Evolutionary conservation across 352 stramenopile species (phyloP), one percentile per base, ranked within the genome.

Genomic region (Pythium periplocum): DNA sequence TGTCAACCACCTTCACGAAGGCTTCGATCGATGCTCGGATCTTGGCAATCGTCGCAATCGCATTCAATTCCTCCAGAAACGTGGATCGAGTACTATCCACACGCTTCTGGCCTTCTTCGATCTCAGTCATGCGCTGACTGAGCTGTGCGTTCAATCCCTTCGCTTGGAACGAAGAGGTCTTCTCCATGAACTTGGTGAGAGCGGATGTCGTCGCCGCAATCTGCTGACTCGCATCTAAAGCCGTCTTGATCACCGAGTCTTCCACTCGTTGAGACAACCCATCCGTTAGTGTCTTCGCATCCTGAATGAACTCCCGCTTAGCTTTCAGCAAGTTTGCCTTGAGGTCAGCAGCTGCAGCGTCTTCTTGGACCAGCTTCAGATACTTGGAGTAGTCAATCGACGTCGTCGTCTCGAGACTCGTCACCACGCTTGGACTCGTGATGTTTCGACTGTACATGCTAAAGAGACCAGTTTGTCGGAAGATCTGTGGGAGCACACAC

Each of bases 401-500:
- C 11, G 51, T 17, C 26, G 11, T 51, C 3, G 10, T 57, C 17
- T 52, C 17, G 4, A 57, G 44, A 46, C 38, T 43, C 3, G 51
- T 57, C 12, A 57, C 37, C n/a, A 57, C 51, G 4, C 38, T 51
- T 9, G 51, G 51, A 32, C 38, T 51, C 32, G 47, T 53, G 35
- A 53, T 43, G 35, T 53, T 43, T 9, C 47, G 47, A 42, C 31
- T 26, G 47, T 53, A 53, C 47, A 53, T 53, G 35, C 47, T 53
- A 26, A 53, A 53, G 10, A 43, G 11, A 31, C 47, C 47, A 32
- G 47, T 34, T 33, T 57, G 51, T 11, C 51, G 51, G 38, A 57
- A 51, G 6, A 57, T 57, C 38, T 57, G 51, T 12, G 51, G 51
- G 17, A 57, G 51, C 44, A 57, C 38, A 32, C 51, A 57, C 17